Base-by-base conservation (phyloP, 2,329 filamentous ascomycete genomes). In the Aspergillus aculeatus region DNA sequence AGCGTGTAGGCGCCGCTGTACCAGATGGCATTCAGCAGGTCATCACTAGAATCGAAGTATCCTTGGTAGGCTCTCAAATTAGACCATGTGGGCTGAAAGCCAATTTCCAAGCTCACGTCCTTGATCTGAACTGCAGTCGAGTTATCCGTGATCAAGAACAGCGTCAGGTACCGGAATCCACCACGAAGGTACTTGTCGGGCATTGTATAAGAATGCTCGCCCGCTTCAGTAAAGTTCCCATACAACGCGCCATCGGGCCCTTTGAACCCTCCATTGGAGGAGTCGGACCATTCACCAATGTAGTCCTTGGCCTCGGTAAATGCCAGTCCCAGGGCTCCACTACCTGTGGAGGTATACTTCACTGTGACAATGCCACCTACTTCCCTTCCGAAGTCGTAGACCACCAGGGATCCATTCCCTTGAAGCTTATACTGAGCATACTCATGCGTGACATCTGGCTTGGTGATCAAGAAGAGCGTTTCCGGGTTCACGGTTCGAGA, bases 361-460 rank as follows among this genome's bases (percentile, higher is more conserved):
- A 87, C 64, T 3, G 78, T 80, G 5, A 83, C 72, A 57, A 86
- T 80, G 5, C 84, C 84, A 41, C 84, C 84, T 5, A 86, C 83
- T 67, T 86, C 83, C 24, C 79, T 75, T 4, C 83, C 84, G 67
- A 87, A 87, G 69, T 87, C 84, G 58, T 85, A 84, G 1, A 86
- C 80, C 2, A 84, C 69, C n/a, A 77, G 75, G 3, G 81, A 83
- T 11, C 80, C 82, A 66, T 85, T 84, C 11, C 78, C 76, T 9
- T 64, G 62, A 5, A 82, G 68, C 1, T 64, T 67, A 2, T 58
- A 62, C 19, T 69, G 67, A 31, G 5, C 69, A 69, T 67, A 74
- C 11, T 66, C 54, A n/a, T 62, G 59, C 14, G 50, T 63, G 5
- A 57, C 59, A 49, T 73, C 19, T 31, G 53, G 24, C 4, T 55